Conservation (phyloP, 179 eudicot species). For the Spinacia oleracea region DNA sequence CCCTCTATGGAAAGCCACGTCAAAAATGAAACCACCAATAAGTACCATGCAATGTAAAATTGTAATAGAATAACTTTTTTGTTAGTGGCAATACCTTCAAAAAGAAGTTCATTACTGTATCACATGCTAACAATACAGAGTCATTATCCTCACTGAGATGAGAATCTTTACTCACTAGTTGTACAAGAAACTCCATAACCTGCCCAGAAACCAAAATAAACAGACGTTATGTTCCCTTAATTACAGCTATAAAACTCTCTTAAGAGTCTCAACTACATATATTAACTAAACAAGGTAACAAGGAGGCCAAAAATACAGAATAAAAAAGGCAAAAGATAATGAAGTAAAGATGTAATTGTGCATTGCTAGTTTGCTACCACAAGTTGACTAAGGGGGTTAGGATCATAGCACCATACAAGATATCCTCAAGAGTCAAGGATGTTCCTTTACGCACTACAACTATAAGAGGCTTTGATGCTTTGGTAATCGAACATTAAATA, state of each 20-base stretch:
- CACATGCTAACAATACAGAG: conserved; percentile 76
- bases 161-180: conserved; percentile 47
- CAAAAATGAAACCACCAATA: conserved; percentile 3
- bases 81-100: conserved; percentile 57
- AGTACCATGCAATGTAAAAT: conserved; percentile 13
- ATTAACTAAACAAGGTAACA: neutral
- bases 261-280: neutral
- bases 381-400: neutral
- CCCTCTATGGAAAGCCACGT: conserved; percentile 44
- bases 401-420: neutral
- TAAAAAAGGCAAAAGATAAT: neutral
- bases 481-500: too few relatives aligned
- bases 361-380: neutral
- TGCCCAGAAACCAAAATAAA: conserved; percentile 31
- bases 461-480: neutral
- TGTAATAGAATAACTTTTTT: neutral
- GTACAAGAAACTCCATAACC: conserved; percentile 70
- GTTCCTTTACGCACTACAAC: neutral
- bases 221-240: neutral
- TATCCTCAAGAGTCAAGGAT: neutral
- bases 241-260: too few relatives aligned
- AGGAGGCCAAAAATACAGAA: neutral
- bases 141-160: conserved; percentile 38
- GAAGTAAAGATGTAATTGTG: neutral
- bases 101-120: conserved; percentile 74